Conservation (phyloP, 1,284 basidiomycete species). For the Puccinia horiana region DNA sequence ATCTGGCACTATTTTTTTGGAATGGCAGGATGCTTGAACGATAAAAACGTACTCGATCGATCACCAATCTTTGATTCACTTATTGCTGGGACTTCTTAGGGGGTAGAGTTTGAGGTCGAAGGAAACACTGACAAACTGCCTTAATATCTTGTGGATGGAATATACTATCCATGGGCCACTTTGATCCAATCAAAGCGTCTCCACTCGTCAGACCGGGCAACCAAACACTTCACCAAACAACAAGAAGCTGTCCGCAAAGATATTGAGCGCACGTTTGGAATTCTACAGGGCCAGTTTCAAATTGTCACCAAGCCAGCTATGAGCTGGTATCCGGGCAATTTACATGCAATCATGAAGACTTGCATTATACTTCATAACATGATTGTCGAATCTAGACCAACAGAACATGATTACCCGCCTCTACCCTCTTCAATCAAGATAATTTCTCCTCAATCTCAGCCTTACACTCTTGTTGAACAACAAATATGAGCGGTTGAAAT, state of each 20-base stretch:
- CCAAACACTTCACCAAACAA: background rate
- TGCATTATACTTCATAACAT: conserved; percentile 7
- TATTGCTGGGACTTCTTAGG: background rate
- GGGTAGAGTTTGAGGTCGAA: conserved; percentile 11
- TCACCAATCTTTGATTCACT: background rate
- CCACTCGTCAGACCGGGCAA: background rate
- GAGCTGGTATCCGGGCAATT: background rate
- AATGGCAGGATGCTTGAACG: conserved; percentile 13
- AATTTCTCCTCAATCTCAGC: background rate
- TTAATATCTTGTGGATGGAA: conserved; percentile 28
- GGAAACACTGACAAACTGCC: background rate
- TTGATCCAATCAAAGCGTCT: conserved; percentile 8
- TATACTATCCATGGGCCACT: conserved; percentile 26
- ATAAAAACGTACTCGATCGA: conserved; percentile 12
- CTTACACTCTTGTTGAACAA: background rate
- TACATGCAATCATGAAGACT: conserved; percentile 2
- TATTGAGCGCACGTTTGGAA: background rate
- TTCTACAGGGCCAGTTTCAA: background rate
- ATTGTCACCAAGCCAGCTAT: background rate
- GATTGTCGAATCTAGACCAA: background rate
- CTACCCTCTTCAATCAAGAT: background rate
- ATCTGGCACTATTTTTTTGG: conserved; percentile 33
- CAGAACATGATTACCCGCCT: background rate
- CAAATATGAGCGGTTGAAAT: background rate
- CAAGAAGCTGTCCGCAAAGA: background rate